Percentiles rank a stretch among this genome's conserved stretches.
These are phyloP conservation scores for Psilocybe cyanescens DNA, from an alignment of 768 basidiomycete species.

Conservation along the genomic window DNA sequence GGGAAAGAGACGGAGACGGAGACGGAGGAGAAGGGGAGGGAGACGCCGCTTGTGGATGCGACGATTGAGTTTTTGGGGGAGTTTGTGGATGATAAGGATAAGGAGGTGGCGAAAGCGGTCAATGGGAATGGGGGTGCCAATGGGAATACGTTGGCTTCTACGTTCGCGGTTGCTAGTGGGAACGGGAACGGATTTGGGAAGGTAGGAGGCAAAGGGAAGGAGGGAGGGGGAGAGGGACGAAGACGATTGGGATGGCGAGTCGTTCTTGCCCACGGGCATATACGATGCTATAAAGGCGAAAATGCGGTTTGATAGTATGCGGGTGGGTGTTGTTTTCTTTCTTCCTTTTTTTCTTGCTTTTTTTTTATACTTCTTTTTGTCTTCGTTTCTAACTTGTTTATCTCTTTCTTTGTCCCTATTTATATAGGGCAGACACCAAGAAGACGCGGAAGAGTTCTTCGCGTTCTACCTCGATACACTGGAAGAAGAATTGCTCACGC, in stretches of 20 bases:
- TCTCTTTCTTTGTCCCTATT: neutral
- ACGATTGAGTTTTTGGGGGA: conserved; percentile 79
- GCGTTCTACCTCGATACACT: conserved; percentile 95
- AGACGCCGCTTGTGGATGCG: conserved; percentile 66
- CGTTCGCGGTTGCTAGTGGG: conserved; percentile 41
- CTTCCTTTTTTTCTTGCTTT: no score
- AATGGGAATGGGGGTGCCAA: neutral
- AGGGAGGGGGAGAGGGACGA: conserved; percentile 43
- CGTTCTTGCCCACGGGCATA: conserved; percentile 84
- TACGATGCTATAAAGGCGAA: conserved; percentile 95
- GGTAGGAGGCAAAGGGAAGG: conserved; percentile 30
- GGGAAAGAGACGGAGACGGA: conserved; percentile 7
- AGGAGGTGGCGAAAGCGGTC: conserved; percentile 20
- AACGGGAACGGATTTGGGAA: conserved; percentile 31
- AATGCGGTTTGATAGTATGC: conserved; percentile 92
- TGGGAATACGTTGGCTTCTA: conserved; percentile 41
- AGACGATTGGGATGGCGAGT: conserved; percentile 59
- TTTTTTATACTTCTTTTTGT: neutral
- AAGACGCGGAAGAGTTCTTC: conserved; percentile 98
- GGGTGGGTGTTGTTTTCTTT: conserved; percentile 45
- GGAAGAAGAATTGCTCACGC: conserved; percentile 88
- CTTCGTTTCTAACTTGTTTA: neutral
- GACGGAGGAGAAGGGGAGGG: conserved; percentile 15
- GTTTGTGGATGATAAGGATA: conserved; percentile 46
- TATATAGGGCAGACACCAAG: conserved; percentile 84